Evolutionary conservation across 805 yeast genomes (phyloP), one percentile per base, ranked within the genome.

Genomic region (Candida palmyrensis): DNA sequence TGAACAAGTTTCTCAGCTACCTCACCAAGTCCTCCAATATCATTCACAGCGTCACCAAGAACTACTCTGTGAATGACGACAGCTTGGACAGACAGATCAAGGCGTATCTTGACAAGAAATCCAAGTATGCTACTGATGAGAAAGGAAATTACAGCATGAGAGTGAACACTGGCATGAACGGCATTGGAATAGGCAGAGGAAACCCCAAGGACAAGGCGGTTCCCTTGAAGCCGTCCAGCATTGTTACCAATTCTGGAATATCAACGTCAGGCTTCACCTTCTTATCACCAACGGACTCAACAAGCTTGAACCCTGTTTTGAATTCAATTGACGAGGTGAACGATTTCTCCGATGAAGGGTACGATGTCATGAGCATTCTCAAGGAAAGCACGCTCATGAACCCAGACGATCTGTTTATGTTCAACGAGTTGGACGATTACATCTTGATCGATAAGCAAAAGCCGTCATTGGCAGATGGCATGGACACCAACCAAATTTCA

Each of bases 21-120:
- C 40, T 61, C 19, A 55, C 59, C 23, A 64, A 60, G 33, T 57
- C 58, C 22, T 49, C 65, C 24, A 60, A 53, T 32, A 50, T 66
- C 20, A 58, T 66, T 26, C 62, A 62, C 35, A 50, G 64, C 34
- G 71, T 57, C 6, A 62, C 67, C 12, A 65, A 64, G 39, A 48
- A 48, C 27, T 44, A 41, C 23, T 25, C 40, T 7, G 40, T 38
- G 23, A 40, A 36, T 30, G 32, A 35, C 20, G 35, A 35, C 8
- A 33, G 36, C 25, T 26, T 55, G 9, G 52, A 53, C 32, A 43
- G 41, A 12, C 61, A 55, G 38, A 54, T 55, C 11, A 37, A 42
- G 13, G 37, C 40, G 25, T 53, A 47, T 36, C 38, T 52, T 11
- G 52, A 47, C 16, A 36, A 42, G n/a, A 44, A 29, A 48, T 44